Conservation (phyloP, 2,329 filamentous ascomycete species). For the Penicillium rolfsii region DNA sequence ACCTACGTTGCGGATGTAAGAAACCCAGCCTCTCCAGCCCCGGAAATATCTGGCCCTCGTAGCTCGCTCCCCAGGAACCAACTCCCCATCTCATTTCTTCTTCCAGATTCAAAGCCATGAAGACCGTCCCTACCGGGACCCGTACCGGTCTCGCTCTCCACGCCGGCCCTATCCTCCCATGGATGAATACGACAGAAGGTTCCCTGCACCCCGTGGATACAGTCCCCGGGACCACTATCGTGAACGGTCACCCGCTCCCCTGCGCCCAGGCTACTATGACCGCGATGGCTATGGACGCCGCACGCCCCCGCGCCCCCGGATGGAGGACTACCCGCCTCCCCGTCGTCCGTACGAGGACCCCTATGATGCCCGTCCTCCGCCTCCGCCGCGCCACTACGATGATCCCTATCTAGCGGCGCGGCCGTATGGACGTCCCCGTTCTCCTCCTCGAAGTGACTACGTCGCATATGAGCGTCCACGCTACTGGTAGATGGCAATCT, state of each 20-base stretch:
- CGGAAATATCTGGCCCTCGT: constrained; percentile 3
- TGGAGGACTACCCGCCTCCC: constrained; percentile 73
- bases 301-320: constrained; percentile 75
- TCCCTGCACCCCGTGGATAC: constrained; percentile 76
- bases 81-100: constrained; percentile 32
- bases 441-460: constrained; percentile 47
- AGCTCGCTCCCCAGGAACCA: constrained; percentile 22
- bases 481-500: constrained; percentile 46
- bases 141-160: constrained; percentile 80
- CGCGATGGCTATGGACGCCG: constrained; percentile 76
- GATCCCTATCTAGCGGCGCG: constrained; percentile 63
- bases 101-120: constrained; percentile 68
- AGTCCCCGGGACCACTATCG: constrained; percentile 85
- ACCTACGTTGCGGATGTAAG: constrained; percentile 86
- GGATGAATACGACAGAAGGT: constrained; percentile 84
- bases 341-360: constrained; percentile 63
- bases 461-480: constrained; percentile 48
- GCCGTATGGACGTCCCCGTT: constrained; percentile 56
- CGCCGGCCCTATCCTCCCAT: constrained; percentile 67
- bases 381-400: constrained; percentile 58
- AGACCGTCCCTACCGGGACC: constrained; percentile 70
- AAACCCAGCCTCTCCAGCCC: constrained; percentile 13
- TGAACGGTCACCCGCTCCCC: constrained; percentile 74
- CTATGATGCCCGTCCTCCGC: constrained; percentile 57
- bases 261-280: constrained; percentile 81